phyloP scores from a whole-genome alignment of 805 yeast species.

The Candida koratica region DNA sequence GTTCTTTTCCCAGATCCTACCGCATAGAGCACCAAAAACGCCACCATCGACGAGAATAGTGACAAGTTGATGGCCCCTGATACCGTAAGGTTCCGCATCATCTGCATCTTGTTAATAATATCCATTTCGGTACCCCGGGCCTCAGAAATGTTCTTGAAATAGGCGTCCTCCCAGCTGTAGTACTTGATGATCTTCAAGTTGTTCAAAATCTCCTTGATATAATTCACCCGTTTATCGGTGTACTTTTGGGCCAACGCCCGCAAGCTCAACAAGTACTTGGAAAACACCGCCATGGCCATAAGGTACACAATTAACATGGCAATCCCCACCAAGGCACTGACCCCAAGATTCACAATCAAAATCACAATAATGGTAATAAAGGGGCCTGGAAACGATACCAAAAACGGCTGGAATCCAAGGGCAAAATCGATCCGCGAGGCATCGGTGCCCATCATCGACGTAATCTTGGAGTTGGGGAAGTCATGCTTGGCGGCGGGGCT shows the following conservation, averaged over 20 bases:
- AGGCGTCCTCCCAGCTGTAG: slow-evolving; percentile 90
- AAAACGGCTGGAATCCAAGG: slow-evolving; percentile 61
- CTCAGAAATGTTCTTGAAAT: slow-evolving; percentile 49
- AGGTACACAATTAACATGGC: slow-evolving; percentile 54
- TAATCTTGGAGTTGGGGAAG: slow-evolving; percentile 66
- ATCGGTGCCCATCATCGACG: slow-evolving; percentile 79
- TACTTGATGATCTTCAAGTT: slow-evolving; percentile 79
- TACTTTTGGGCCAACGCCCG: slow-evolving; percentile 56
- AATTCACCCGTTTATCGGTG: slow-evolving; percentile 75
- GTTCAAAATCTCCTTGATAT: slow-evolving; percentile 73
- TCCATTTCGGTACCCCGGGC: slow-evolving; percentile 61
- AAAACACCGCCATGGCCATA: slow-evolving; percentile 39
- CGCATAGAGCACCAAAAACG: slow-evolving; percentile 38
- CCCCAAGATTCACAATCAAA: slow-evolving; percentile 66
- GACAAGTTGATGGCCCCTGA: slow-evolving; percentile 69
- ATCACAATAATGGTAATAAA: slow-evolving; percentile 61
- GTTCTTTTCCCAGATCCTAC: slow-evolving; percentile 28
- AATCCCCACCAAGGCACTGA: slow-evolving; percentile 67
- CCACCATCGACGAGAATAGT: slow-evolving; percentile 63
- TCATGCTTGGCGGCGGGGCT: slow-evolving; percentile 54
- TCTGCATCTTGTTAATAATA: slow-evolving; percentile 58
- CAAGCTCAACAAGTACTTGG: slow-evolving; percentile 49
- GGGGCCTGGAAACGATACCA: slow-evolving; percentile 61
- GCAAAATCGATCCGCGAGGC: slow-evolving; percentile 77
- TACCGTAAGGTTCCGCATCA: slow-evolving; percentile 55